Percentiles rank a stretch among this genome's conserved stretches.
phyloP scores from a whole-genome alignment of 495 filamentous ascomycete genomes.

The Ascobolus immersus region DNA sequence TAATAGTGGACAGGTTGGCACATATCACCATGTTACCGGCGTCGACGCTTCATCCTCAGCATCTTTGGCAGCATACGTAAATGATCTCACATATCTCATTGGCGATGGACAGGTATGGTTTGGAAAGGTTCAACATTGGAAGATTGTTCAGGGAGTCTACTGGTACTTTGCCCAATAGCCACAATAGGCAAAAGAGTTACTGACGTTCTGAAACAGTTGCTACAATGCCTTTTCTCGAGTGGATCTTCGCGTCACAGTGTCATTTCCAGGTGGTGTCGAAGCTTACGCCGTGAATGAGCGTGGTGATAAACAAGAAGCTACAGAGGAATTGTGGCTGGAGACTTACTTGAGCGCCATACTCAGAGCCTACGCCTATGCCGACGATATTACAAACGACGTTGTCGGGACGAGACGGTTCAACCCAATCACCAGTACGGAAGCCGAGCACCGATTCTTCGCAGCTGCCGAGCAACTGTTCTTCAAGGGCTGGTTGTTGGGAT shows the following conservation, averaged over 20 bases:
- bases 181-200: background rate
- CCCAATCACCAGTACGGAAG: slow-evolving; percentile 86
- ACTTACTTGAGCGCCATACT: slow-evolving; percentile 88
- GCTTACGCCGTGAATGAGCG: slow-evolving; percentile 91
- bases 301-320: slow-evolving; percentile 63
- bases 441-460: slow-evolving; percentile 86
- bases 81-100: slow-evolving; percentile 75
- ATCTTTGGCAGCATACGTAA: slow-evolving; percentile 90
- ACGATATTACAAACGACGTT: slow-evolving; percentile 81
- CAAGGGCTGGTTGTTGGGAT: slow-evolving; percentile 81
- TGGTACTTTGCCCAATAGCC: slow-evolving; percentile 30
- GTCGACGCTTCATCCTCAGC: slow-evolving; percentile 94
- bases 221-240: slow-evolving; percentile 98
- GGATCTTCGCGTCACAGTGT: slow-evolving; percentile 94
- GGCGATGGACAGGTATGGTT: slow-evolving; percentile 38
- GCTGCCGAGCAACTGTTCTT: slow-evolving; percentile 91
- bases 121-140: slow-evolving; percentile 25
- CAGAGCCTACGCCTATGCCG: slow-evolving; percentile 83
- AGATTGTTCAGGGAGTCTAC: slow-evolving; percentile 79
- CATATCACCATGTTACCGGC: slow-evolving; percentile 96
- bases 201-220: slow-evolving; percentile 30
- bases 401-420: slow-evolving; percentile 88
- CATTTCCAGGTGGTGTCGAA: slow-evolving; percentile 83
- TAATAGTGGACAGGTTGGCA: slow-evolving; percentile 38
- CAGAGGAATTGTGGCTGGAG: slow-evolving; percentile 85